Evolutionary conservation across 805 yeast species (phyloP), one percentile per base, ranked within the genome.

Genomic region (Nakazawaea wyomingensis): DNA sequence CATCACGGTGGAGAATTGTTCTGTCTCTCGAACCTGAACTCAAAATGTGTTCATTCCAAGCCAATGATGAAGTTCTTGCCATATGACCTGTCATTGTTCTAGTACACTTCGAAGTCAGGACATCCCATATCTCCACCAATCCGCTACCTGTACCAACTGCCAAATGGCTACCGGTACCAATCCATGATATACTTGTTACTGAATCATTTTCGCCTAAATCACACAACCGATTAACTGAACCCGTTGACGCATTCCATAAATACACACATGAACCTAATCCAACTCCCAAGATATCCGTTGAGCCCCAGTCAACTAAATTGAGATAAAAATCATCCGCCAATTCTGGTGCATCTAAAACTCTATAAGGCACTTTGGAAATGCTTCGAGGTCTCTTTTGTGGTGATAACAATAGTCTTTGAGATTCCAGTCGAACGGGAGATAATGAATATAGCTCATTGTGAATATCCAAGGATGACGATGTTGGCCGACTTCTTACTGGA

Each of bases 281-380:
- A 5, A 93, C 98, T 2, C 91, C 96, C 32, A 93, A 65, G 27
- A 85, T 66, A 60, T 91, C 95, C 45, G 82, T 87, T 20, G 87
- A 76, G 0, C 97, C 96, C 99, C 99, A 91, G 59, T 93, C 98
- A 1, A 93, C 85, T 44, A 93, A 69, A 54, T 93, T 93, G 39
- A 89, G 71, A 59, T 91, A 91, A 57, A 90, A 91, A 59, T 91
- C 98, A 59, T 93, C 98, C 5, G 88, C 88, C 18, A 93, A 68
- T 37, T 88, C 96, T 0, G 98, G 99, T 0, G 99, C 99, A 64
- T 91, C 99, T 34, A 91, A 72, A 4, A 91, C 97, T 44, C 96
- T 72, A 56, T 84, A 89, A 0, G 99, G 98, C 1, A 89, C 86
- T 55, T 85, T 86, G 3, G 93, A 72, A 17, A 93, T 85, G 24